These are phyloP conservation scores for Sparassis latifolia DNA, from an alignment of 1,284 basidiomycete genomes.

Conservation along the genomic window DNA sequence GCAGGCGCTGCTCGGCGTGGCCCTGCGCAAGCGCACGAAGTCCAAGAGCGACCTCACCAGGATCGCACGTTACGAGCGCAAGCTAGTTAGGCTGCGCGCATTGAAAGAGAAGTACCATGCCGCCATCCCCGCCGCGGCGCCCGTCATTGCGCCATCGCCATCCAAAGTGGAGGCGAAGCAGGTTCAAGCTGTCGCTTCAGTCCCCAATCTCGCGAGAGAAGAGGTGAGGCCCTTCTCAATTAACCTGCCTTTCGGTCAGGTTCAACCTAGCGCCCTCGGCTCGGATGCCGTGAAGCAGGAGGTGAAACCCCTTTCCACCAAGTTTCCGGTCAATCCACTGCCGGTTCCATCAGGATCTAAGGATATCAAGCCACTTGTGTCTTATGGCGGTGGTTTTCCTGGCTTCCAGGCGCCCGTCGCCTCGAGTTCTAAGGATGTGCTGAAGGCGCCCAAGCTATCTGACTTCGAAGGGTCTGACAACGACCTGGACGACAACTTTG, in stretches of 20 bases:
- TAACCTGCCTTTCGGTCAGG: no score
- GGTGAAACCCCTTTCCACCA: no score
- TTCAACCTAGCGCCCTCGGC: no score
- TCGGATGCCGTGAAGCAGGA: no score
- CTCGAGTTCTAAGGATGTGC: no score
- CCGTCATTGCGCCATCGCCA: neutral
- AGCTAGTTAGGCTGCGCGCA: slow-evolving; percentile 16
- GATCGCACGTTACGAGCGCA: slow-evolving; percentile 13
- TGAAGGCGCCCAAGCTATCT: neutral
- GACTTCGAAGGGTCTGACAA: slow-evolving; percentile 1
- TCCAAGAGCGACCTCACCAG: slow-evolving; percentile 26
- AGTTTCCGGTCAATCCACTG: no score
- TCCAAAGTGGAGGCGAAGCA: slow-evolving; percentile 3
- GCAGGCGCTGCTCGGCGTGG: slow-evolving; percentile 16
- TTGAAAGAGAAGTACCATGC: slow-evolving; percentile 22
- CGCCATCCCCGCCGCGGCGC: slow-evolving; percentile 16
- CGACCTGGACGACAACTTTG: slow-evolving; percentile 10
- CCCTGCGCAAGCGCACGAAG: slow-evolving; percentile 22
- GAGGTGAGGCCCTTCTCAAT: no score
- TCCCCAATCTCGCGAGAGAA: no score
- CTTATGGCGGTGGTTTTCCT: no score
- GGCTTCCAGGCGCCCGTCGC: neutral
- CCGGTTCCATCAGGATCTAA: no score
- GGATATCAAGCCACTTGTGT: no score
- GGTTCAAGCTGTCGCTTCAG: no score